Conservation (phyloP, 2,329 filamentous ascomycete species). For the Cryoendolithus antarcticus region DNA sequence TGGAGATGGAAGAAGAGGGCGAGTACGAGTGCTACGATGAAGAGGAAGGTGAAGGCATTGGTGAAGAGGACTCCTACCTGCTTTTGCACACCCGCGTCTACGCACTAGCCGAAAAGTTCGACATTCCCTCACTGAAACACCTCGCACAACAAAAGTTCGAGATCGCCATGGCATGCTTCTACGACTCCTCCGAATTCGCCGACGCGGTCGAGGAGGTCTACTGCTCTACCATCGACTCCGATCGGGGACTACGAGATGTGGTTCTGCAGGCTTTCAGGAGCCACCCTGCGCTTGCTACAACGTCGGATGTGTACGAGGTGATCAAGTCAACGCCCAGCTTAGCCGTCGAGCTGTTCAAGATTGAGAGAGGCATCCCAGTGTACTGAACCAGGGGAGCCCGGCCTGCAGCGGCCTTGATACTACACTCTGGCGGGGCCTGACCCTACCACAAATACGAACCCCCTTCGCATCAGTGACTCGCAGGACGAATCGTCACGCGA, state of each 20-base stretch:
- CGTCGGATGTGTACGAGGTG: slow-evolving; percentile 31
- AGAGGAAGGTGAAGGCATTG: slow-evolving; percentile 22
- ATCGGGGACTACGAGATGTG: slow-evolving; percentile 36
- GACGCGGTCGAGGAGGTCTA: slow-evolving; percentile 39
- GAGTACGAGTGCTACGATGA: slow-evolving; percentile 25
- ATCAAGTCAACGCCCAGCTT: slow-evolving; percentile 35
- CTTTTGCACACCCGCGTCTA: slow-evolving; percentile 37
- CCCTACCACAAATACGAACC: too few relatives aligned
- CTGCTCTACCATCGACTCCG: slow-evolving; percentile 36
- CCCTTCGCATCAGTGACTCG: too few relatives aligned
- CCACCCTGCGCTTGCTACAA: slow-evolving; percentile 33
- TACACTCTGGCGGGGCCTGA: too few relatives aligned
- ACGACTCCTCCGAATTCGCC: slow-evolving; percentile 32
- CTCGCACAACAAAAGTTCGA: slow-evolving; percentile 36
- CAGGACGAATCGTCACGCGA: too few relatives aligned
- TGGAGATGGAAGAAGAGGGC: slow-evolving; percentile 20
- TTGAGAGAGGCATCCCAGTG: slow-evolving; percentile 34
- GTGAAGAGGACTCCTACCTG: slow-evolving; percentile 29
- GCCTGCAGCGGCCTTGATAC: too few relatives aligned
- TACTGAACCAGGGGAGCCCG: too few relatives aligned
- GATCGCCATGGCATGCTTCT: slow-evolving; percentile 31
- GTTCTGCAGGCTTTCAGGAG: slow-evolving; percentile 35
- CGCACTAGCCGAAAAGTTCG: slow-evolving; percentile 40
- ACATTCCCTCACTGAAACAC: slow-evolving; percentile 34
- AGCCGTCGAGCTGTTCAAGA: slow-evolving; percentile 36